Evolutionary conservation across 2,329 filamentous ascomycete species (phyloP).

Genomic region (Cytospora chrysosperma): DNA sequence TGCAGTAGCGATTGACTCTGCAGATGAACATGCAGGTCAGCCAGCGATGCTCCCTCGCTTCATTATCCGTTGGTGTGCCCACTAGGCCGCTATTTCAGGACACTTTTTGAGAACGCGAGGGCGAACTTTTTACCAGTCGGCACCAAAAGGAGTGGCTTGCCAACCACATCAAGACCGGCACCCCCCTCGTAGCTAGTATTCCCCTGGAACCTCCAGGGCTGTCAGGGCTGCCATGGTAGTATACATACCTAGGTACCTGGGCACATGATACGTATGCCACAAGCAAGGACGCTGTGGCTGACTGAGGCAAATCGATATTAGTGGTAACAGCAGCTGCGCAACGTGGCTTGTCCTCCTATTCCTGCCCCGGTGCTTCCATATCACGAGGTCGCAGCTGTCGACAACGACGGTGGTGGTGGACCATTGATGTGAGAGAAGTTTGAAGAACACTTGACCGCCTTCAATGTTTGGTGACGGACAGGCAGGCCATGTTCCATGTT

Average conservation of each 20-base stretch:
- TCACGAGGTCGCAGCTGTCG: constrained; percentile 6
- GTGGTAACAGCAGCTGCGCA: constrained; percentile 13
- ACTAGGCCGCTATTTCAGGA: constrained; percentile 23
- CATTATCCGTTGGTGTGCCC: constrained; percentile 16
- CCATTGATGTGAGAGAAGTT: background rate
- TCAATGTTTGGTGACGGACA: background rate
- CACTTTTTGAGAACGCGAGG: constrained; percentile 1
- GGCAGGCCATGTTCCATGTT: background rate
- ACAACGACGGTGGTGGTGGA: background rate
- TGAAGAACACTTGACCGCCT: constrained; percentile 11
- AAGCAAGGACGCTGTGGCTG: background rate
- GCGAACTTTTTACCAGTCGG: constrained; percentile 1
- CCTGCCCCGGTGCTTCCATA: background rate
- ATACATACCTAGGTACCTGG: background rate
- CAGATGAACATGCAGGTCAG: constrained; percentile 21
- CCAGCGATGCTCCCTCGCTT: constrained; percentile 13
- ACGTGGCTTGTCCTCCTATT: constrained; percentile 20
- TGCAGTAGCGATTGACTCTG: constrained; percentile 24
- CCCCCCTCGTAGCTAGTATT: constrained; percentile 6
- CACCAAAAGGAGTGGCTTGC: constrained; percentile 11
- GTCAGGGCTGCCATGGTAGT: background rate
- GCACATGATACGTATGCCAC: constrained; percentile 2
- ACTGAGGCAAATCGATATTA: background rate
- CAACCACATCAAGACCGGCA: background rate
- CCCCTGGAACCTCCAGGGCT: too few relatives aligned